Base-by-base conservation (phyloP, 2,329 filamentous ascomycete species). In the Claviceps sp. region DNA sequence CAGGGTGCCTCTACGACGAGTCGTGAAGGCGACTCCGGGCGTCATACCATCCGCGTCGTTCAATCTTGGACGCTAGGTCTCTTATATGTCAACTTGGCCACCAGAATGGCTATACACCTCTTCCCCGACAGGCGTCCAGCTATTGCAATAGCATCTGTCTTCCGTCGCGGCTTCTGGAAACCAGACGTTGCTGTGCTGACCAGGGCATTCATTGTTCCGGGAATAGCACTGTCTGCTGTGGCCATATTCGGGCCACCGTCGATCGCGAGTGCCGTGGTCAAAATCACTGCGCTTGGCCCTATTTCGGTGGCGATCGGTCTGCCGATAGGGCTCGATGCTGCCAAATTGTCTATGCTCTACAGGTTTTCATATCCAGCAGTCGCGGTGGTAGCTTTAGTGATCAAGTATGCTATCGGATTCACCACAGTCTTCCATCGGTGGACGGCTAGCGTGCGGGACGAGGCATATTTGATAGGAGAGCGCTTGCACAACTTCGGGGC, bases 381-480 rank as follows among this genome's bases (percentile, higher is more conserved):
- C 22, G 74, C 75, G 2, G 66, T 79, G 2, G 65, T 78, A 22
- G 71, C 76, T 2, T 59, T 78, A 5, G 60, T 67, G 3, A 60
- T 71, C 3, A 66, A 59, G 51, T 66, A 74, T 34, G 63, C 69
- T 1, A 61, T 77, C 61, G 74, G 76, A 11, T 63, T 83, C n/a
- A 62, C 77, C 8, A 69, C 76, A 45, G 77, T 88, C 50, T 77
- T 93, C 49, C 77, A 79, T 46, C 72, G 80, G 20, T 97, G 91
- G 90, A 81, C 86, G 60, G 75, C 82, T 52, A 80, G 84, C 53
- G 88, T 98, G 46, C 76, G 88, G 40, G 94, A 98, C 65, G 94
- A 98, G 68, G 90, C 95, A 0, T 98, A 98, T 65, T 72, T 98
- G 45, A 93, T 97, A 62, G 93, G 93, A 2, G 91, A 98, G 70